Base-by-base conservation (phyloP, 331 rosid genomes). In the Malus hybrid region DNA sequence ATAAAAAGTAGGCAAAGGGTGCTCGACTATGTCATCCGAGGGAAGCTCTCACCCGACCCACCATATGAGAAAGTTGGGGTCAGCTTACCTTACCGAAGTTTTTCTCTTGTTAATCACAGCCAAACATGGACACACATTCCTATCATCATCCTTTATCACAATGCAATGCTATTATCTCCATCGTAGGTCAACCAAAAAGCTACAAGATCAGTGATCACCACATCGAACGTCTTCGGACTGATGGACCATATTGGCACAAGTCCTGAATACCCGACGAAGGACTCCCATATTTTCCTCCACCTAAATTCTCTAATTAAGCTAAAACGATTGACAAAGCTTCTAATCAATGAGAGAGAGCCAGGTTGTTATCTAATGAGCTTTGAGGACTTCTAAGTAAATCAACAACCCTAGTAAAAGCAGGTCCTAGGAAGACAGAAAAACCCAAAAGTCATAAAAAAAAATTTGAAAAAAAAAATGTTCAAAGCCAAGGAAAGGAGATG, bases 401-500 rank as follows among this genome's bases (percentile, higher is more conserved):
- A 69, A 74, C 52, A 56, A 55, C 11, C 27, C 14, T 5, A 52
- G 32, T 64, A 59, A 55, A 76, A 19, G 73, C 55, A 48, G 73
- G 77, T 70, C 77, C 69, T 10, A 52, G 69, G 50, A 63, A 6
- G 20, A 18, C 20, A 52, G 19, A 65, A 15, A 61, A 52, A 39
- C 39, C 16, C 70, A 67, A 28, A 48, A 11, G 65, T 29, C 74
- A 28, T 39, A 1, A 10, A 52, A 16, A 22, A 22, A 22, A 22
- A 3, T 6, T 20, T 52, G 27, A 6, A 50, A 63, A 22, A 16
- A 34, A 80, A 70, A 33, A 83, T 29, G 54, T 44, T 70, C 68
- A 83, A 85, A 22, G 64, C 85, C 57, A 7, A 60, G 64, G 73
- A 74, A 79, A 63, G 80, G 78, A 76, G 78, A 65, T 77, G 70